Evolutionary conservation across 2,329 filamentous ascomycete species (phyloP).

Genomic region (Venturiaceae sp.): DNA sequence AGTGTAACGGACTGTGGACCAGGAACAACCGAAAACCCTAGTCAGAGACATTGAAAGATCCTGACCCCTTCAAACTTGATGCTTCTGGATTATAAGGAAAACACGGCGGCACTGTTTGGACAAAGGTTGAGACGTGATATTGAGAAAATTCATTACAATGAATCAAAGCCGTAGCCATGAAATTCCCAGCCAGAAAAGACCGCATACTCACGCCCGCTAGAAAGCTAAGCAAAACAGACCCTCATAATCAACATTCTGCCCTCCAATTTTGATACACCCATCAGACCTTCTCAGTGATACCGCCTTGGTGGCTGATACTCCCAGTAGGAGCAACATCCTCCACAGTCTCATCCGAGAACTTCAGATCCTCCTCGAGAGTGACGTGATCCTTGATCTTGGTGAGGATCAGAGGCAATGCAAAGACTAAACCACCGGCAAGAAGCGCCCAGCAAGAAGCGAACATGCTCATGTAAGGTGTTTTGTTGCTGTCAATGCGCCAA

Average conservation of each 20-base stretch:
- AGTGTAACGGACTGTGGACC: no score
- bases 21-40: not conserved
- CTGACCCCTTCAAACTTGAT: no score
- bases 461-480: constrained; percentile 56
- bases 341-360: constrained; percentile 74
- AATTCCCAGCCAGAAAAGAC: not conserved
- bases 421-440: constrained; percentile 60
- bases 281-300: not conserved
- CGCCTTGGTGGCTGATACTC: not conserved
- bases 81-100: no score
- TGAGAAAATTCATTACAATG: not conserved
- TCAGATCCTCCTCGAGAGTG: constrained; percentile 70
- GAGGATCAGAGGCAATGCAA: constrained; percentile 72
- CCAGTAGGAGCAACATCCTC: constrained; percentile 49
- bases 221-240: not conserved
- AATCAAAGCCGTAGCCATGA: not conserved
- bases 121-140: not conserved
- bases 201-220: not conserved
- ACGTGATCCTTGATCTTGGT: constrained; percentile 74
- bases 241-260: not conserved
- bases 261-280: not conserved
- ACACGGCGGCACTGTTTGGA: no score
- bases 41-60: not conserved
- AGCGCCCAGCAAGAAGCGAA: constrained; percentile 72
- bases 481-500: constrained; percentile 55